Percentiles rank a stretch among this genome's conserved stretches.
Conservation (phyloP, 805 yeast species). For the Metschnikowia kofuensis region DNA sequence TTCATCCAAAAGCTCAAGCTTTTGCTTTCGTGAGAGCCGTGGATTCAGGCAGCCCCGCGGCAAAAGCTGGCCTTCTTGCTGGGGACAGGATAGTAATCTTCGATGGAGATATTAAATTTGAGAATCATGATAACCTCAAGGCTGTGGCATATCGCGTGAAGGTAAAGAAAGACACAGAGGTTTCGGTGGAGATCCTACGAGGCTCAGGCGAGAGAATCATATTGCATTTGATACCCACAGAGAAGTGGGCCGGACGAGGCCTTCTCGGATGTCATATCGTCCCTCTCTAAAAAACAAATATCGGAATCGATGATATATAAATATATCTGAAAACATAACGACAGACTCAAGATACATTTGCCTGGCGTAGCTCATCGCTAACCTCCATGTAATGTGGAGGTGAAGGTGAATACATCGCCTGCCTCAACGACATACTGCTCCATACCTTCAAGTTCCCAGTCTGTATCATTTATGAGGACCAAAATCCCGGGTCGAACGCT, state of each 20-base stretch:
- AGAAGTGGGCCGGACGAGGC: slow-evolving; percentile 64
- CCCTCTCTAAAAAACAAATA: slow-evolving; percentile 19
- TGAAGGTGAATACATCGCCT: slow-evolving; percentile 79
- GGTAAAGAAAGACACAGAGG: slow-evolving; percentile 28
- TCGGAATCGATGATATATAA: background rate
- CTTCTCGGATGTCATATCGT: slow-evolving; percentile 63
- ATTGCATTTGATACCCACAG: slow-evolving; percentile 41
- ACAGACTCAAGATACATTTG: too few species aligned
- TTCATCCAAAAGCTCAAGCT: slow-evolving; percentile 27
- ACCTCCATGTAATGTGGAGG: slow-evolving; percentile 95
- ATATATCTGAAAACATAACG: too few species aligned
- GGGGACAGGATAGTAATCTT: slow-evolving; percentile 56
- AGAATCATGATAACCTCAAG: slow-evolving; percentile 51
- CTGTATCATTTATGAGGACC: slow-evolving; percentile 89
- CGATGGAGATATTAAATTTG: slow-evolving; percentile 49
- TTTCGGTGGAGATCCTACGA: slow-evolving; percentile 33
- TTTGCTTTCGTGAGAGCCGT: slow-evolving; percentile 57
- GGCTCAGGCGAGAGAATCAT: slow-evolving; percentile 15
- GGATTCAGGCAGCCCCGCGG: slow-evolving; percentile 54
- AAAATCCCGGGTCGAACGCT: slow-evolving; percentile 88
- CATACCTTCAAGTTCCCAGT: slow-evolving; percentile 94
- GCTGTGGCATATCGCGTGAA: slow-evolving; percentile 45
- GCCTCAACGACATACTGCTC: slow-evolving; percentile 73
- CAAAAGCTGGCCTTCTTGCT: slow-evolving; percentile 45
- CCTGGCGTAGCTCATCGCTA: slow-evolving; percentile 21